Percentiles rank a stretch among this genome's conserved stretches.
Evolutionary conservation across 768 basidiomycete species (phyloP).

Genomic region (Guyanaporus albipodus): DNA sequence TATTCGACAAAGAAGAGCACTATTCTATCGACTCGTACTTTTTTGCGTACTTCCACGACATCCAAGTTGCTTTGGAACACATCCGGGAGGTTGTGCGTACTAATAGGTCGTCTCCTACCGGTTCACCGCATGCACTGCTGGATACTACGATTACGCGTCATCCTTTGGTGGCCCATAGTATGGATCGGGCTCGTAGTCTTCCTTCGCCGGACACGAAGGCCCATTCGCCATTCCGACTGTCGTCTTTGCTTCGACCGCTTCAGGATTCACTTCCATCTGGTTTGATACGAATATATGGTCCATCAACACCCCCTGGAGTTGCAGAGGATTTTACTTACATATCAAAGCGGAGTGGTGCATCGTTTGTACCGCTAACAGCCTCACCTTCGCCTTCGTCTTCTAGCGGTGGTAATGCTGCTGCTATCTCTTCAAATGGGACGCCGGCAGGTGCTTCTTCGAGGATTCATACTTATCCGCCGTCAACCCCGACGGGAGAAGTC

Average conservation of each 20-base stretch:
- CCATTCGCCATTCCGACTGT: conserved; percentile 55
- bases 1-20: conserved; percentile 74
- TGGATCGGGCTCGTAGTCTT: conserved; percentile 41
- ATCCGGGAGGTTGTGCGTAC: conserved; percentile 74
- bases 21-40: conserved; percentile 85
- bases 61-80: conserved; percentile 70
- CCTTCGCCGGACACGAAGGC: conserved; percentile 32
- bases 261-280: conserved; percentile 48
- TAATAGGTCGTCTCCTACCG: conserved; percentile 36
- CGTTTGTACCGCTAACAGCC: conserved; percentile 60
- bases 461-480: conserved; percentile 82
- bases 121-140: conserved; percentile 36
- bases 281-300: conserved; percentile 29
- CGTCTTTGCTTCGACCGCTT: conserved; percentile 65
- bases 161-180: conserved; percentile 19
- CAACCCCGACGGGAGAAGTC: conserved; percentile 49
- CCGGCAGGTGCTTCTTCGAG: conserved; percentile 28
- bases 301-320: conserved; percentile 34
- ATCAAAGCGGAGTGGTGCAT: conserved; percentile 48
- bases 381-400: conserved; percentile 30
- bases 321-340: conserved; percentile 73
- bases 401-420: conserved; percentile 3
- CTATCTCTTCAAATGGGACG: conserved; percentile 7
- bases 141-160: conserved; percentile 55
- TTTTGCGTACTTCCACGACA: conserved; percentile 90